Percentiles rank a stretch among this genome's conserved stretches.
Evolutionary conservation across 371 early-diverging fungal genomes (phyloP).

Genomic region (Mortierella sp.): DNA sequence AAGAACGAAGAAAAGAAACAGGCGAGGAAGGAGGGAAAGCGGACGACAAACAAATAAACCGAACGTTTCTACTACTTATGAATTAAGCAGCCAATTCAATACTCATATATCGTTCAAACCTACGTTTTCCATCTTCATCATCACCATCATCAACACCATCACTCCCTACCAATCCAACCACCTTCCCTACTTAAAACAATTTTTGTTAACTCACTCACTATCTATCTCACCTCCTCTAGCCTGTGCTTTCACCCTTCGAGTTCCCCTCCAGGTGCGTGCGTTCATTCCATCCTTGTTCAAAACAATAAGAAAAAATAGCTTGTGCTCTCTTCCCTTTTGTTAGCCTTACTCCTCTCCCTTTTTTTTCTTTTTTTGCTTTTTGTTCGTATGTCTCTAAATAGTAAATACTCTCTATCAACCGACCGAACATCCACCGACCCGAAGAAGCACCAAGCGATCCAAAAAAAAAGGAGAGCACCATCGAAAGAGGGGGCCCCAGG

Average conservation of each 20-base stretch:
- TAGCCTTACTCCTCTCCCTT: not conserved
- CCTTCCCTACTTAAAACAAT: not conserved
- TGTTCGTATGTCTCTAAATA: not conserved
- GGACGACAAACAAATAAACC: conserved; percentile 9
- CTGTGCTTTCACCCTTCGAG: not conserved
- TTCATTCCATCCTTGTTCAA: not conserved
- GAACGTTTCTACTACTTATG: not conserved
- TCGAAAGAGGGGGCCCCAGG: not conserved
- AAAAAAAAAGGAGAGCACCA: not conserved
- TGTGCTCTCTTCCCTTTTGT: not conserved
- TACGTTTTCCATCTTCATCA: not conserved
- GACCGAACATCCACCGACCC: not conserved
- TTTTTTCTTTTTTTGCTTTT: too few relatives aligned
- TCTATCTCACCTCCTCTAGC: not conserved
- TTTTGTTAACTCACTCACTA: not conserved
- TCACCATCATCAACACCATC: not conserved
- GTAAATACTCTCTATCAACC: not conserved
- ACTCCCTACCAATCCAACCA: not conserved
- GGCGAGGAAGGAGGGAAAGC: not conserved
- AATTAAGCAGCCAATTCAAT: not conserved
- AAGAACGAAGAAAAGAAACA: conserved; percentile 11
- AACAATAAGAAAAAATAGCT: not conserved
- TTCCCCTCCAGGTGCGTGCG: not conserved
- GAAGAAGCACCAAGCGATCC: not conserved
- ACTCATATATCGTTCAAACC: not conserved